These are phyloP conservation scores for Pseudozyma thailandica DNA, from an alignment of 1,284 basidiomycete species.

Conservation along the genomic window DNA sequence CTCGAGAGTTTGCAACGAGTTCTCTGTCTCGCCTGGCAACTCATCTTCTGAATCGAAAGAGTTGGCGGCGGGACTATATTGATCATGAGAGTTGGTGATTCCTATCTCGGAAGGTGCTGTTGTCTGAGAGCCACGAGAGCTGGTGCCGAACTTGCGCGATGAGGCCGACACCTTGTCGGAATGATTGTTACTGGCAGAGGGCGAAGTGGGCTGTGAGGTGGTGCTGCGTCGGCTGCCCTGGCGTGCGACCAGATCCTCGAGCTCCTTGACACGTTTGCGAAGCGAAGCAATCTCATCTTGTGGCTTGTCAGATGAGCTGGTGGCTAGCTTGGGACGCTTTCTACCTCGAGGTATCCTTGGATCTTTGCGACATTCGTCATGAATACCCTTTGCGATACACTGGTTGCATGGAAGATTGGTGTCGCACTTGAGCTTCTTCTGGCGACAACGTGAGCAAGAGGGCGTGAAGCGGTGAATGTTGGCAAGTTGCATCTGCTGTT, in stretches of 20 bases:
- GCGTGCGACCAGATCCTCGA: slow-evolving; percentile 19
- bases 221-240: background rate
- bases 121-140: slow-evolving; percentile 26
- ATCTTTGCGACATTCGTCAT: slow-evolving; percentile 53
- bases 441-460: slow-evolving; percentile 47
- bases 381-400: slow-evolving; percentile 52
- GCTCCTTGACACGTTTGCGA: slow-evolving; percentile 38
- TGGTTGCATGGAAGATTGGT: slow-evolving; percentile 50
- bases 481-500: slow-evolving; percentile 44
- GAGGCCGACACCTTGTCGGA: slow-evolving; percentile 16
- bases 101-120: slow-evolving; percentile 25
- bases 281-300: slow-evolving; percentile 35
- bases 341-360: slow-evolving; percentile 45
- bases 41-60: slow-evolving; percentile 38
- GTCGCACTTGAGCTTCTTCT: slow-evolving; percentile 56
- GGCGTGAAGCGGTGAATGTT: slow-evolving; percentile 47
- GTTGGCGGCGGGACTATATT: slow-evolving; percentile 10
- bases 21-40: slow-evolving; percentile 33
- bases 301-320: slow-evolving; percentile 12
- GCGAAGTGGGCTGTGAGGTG: slow-evolving; percentile 11
- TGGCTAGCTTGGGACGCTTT: slow-evolving; percentile 36
- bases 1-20: slow-evolving; percentile 34
- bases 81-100: slow-evolving; percentile 13
- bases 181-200: slow-evolving; percentile 9
- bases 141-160: slow-evolving; percentile 26